Percentiles rank a stretch among this genome's conserved stretches.
phyloP scores from a whole-genome alignment of 2,329 filamentous ascomycete genomes.

The Neopestalotiopsis sp. region DNA sequence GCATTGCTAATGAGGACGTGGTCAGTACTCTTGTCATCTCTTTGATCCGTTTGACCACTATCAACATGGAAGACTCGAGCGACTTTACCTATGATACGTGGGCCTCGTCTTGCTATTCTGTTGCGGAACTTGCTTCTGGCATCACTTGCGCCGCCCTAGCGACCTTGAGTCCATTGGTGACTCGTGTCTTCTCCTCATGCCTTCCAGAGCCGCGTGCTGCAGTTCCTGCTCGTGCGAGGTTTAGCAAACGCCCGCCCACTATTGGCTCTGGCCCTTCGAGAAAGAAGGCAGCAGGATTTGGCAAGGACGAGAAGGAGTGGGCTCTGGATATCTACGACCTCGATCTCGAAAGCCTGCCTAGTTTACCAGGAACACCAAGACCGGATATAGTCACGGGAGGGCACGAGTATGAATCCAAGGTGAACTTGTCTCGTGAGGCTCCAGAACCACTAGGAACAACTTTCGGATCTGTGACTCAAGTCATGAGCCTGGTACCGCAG shows the following conservation, averaged over 20 bases:
- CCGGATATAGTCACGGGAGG: not conserved
- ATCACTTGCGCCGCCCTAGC: slow-evolving; percentile 20
- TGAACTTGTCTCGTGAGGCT: not conserved
- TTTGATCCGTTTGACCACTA: slow-evolving; percentile 20
- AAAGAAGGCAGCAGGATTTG: not conserved
- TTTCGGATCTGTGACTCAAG: not conserved
- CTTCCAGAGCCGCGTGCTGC: not conserved
- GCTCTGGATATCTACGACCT: not conserved
- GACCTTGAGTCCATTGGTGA: slow-evolving; percentile 19
- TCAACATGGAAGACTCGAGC: not conserved
- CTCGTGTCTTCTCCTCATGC: slow-evolving; percentile 13
- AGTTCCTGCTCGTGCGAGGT: too few relatives aligned
- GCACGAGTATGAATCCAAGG: not conserved
- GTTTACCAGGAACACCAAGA: not conserved
- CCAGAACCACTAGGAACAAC: not conserved
- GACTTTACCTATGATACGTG: slow-evolving; percentile 19
- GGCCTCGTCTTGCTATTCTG: slow-evolving; percentile 20
- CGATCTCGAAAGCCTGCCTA: not conserved
- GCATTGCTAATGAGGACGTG: not conserved
- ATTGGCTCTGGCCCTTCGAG: not conserved
- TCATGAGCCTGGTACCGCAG: not conserved
- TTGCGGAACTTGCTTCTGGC: slow-evolving; percentile 20
- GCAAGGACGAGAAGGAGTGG: not conserved
- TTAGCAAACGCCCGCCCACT: not conserved
- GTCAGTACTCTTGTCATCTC: slow-evolving; percentile 19